Conservation (phyloP, 75 land plant genomes). For the Sequoiadendron giganteum region DNA sequence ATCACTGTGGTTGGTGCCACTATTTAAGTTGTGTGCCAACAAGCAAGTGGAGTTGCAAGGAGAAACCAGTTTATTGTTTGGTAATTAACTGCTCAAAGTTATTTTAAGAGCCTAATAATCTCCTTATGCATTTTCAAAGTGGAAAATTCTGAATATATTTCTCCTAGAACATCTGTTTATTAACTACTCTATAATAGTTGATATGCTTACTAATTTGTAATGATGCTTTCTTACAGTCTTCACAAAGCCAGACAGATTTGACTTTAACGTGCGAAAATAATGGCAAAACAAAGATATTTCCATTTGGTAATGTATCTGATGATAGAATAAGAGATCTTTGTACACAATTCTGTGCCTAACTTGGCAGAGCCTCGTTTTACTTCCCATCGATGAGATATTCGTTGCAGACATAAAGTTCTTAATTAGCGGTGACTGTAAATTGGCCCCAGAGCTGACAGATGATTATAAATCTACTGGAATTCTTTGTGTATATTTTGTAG, state of each 20-base stretch:
- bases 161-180: not conserved
- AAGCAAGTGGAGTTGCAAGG: constrained; percentile 72
- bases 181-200: not conserved
- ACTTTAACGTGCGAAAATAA: constrained; percentile 36
- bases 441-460: not conserved
- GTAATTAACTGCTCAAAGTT: constrained; percentile 25
- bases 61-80: constrained; percentile 31
- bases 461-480: not conserved
- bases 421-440: not conserved
- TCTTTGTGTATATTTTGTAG: not conserved
- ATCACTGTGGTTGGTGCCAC: constrained; percentile 93
- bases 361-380: not conserved
- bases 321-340: constrained; percentile 23
- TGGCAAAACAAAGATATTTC: constrained; percentile 22
- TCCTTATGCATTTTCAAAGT: not conserved
- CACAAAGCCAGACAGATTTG: constrained; percentile 1
- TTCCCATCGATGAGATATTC: no score
- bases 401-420: not conserved
- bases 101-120: not conserved
- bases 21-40: constrained; percentile 88
- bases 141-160: not conserved
- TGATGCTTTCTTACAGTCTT: constrained; percentile 13
- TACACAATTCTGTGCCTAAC: constrained; percentile 34
- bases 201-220: constrained; percentile 3
- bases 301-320: constrained; percentile 8